phyloP scores from a whole-genome alignment of 805 yeast genomes.

The Candida nanaspora region DNA sequence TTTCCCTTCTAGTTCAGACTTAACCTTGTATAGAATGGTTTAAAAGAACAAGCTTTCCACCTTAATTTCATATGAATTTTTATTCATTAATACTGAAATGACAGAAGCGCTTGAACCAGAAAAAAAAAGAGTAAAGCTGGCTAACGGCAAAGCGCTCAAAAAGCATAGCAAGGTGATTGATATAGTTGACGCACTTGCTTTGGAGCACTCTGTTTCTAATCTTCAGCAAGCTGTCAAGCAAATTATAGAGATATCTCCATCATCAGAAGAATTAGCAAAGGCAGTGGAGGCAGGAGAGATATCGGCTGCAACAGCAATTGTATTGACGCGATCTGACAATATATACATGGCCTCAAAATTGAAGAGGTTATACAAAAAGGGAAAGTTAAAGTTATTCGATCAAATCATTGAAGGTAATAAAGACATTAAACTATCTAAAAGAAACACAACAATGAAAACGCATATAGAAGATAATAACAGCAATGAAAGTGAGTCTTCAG shows the following conservation, averaged over 20 bases:
- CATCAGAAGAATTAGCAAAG: slow-evolving; percentile 31
- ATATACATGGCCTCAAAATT: slow-evolving; percentile 54
- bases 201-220: slow-evolving; percentile 48
- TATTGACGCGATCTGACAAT: slow-evolving; percentile 46
- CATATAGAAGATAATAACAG: background rate
- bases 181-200: slow-evolving; percentile 18
- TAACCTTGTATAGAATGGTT: no score
- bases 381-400: slow-evolving; percentile 47
- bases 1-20: no score
- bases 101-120: no score
- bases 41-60: no score
- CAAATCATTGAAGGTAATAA: slow-evolving; percentile 39
- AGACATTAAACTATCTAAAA: background rate
- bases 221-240: slow-evolving; percentile 45
- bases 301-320: slow-evolving; percentile 35
- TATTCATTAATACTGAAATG: no score
- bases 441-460: background rate
- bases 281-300: slow-evolving; percentile 17
- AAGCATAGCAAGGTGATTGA: background rate
- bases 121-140: background rate
- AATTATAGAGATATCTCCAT: slow-evolving; percentile 53
- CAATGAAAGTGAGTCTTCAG: background rate
- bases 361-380: slow-evolving; percentile 43
- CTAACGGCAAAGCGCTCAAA: no score
- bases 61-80: no score